Conservation (phyloP, 371 early-diverging fungal species). For the Amoeboaphelidium occidentale region DNA sequence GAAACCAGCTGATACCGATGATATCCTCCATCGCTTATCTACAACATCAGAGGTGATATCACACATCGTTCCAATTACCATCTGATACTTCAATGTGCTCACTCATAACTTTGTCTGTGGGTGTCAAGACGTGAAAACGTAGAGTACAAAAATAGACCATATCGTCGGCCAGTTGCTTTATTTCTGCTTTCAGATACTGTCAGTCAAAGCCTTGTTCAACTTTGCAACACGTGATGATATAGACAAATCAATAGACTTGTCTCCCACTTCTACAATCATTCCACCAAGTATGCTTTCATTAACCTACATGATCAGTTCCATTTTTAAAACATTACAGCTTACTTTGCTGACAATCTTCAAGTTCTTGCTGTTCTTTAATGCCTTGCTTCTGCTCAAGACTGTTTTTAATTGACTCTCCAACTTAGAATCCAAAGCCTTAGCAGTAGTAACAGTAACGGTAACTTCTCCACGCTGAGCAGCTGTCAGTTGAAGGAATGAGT, state of each 20-base stretch:
- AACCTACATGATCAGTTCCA: conserved; percentile 22
- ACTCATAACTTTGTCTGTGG: neutral
- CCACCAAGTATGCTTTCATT: conserved; percentile 86
- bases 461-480: conserved; percentile 77
- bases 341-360: neutral
- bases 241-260: conserved; percentile 91
- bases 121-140: too few species aligned
- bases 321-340: too few species aligned
- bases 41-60: neutral
- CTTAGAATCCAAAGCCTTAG: conserved; percentile 21
- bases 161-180: too few species aligned
- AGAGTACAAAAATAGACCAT: too few species aligned
- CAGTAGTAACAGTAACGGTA: conserved; percentile 64
- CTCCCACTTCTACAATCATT: conserved; percentile 84
- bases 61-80: neutral
- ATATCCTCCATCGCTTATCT: too few species aligned
- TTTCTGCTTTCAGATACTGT: conserved; percentile 19
- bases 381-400: neutral
- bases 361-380: neutral
- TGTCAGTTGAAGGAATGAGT: conserved; percentile 57
- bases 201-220: conserved; percentile 60
- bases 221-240: conserved; percentile 79
- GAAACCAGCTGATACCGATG: neutral
- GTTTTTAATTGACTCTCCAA: neutral
- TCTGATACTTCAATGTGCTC: neutral